Base-by-base conservation (phyloP, 2,329 filamentous ascomycete species). In the Botrytis medusae region DNA sequence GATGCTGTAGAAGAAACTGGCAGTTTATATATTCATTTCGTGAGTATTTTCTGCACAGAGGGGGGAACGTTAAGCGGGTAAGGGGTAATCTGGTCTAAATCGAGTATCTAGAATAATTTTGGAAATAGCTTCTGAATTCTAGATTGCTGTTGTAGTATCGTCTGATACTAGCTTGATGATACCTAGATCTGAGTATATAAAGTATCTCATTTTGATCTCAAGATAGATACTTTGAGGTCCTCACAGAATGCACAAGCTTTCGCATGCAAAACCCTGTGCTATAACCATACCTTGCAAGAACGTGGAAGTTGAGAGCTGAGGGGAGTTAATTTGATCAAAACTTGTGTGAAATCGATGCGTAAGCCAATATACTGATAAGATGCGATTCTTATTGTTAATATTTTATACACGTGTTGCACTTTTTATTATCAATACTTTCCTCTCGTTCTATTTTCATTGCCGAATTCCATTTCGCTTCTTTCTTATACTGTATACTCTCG, bases 51-150 rank as follows among this genome's bases (percentile, higher is more conserved):
- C 4, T 51, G 25, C 10, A 51, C 9, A 12, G 6, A 9, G 8
- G 8, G 12, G 22, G 12, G 22, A 10, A 22, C 0, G 16, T n/a
- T 8, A 25, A 6, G 4, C 10, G 0, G 25, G 8, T 0, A 12
- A 5, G 25, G 6, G 48, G 1, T 7, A 0, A 29, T 16, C 0
- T 25, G n/a, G 48, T 54, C 5, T 18, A 4, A 8, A 18, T 54
- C 4, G 14, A 54, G 51, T 29, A n/a, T 16, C 2, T 14, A 54
- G 12, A 54, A 54, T n/a, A 3, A 10, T 5, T 1, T n/a, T n/a
- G 25, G 22, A n/a, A 14, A 29, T 57, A 16, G 5, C n/a, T 57
- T 57, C 5, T n/a, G 7, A 18, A 18, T 2, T 29, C 18, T 18
- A 32, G 29, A 59, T 20, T 20, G 16, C 3, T 34, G 8, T 32